phyloP scores from a whole-genome alignment of 371 early-diverging fungal genomes.

The Mucor velutinosus region DNA sequence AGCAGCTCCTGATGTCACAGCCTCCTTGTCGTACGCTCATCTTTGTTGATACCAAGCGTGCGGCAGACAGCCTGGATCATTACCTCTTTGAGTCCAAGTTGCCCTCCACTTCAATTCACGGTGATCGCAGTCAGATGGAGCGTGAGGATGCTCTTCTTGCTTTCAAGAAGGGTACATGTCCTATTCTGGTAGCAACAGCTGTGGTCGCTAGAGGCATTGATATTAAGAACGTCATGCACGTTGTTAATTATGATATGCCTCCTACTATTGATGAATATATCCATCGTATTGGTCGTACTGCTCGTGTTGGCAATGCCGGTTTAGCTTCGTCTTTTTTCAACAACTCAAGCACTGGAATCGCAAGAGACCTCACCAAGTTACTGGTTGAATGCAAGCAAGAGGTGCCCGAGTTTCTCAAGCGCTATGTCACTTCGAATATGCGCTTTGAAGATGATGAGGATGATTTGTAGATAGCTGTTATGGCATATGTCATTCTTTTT shows the following conservation, averaged over 20 bases:
- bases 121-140: constrained; percentile 79
- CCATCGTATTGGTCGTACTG: constrained; percentile 83
- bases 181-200: constrained; percentile 91
- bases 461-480: background rate
- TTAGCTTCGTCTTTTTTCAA: constrained; percentile 78
- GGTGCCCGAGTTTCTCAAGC: constrained; percentile 71
- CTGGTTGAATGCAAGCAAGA: constrained; percentile 81
- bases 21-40: constrained; percentile 71
- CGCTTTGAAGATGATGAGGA: constrained; percentile 41
- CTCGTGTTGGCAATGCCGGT: constrained; percentile 76
- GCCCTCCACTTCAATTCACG: constrained; percentile 74
- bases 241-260: constrained; percentile 86
- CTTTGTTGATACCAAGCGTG: constrained; percentile 83
- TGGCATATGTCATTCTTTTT: background rate
- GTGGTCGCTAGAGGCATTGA: constrained; percentile 94
- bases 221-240: constrained; percentile 80
- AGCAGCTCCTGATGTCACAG: constrained; percentile 30
- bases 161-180: constrained; percentile 77
- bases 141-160: constrained; percentile 78
- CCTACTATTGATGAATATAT: constrained; percentile 81
- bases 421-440: constrained; percentile 35
- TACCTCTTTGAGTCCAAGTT: constrained; percentile 66
- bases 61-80: constrained; percentile 77
- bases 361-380: constrained; percentile 72
- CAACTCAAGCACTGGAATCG: constrained; percentile 45